Percentiles rank a stretch among this genome's conserved stretches.
These are phyloP conservation scores for Ophiocytium majus DNA, from an alignment of 352 stramenopile species.

Conservation along the genomic window DNA sequence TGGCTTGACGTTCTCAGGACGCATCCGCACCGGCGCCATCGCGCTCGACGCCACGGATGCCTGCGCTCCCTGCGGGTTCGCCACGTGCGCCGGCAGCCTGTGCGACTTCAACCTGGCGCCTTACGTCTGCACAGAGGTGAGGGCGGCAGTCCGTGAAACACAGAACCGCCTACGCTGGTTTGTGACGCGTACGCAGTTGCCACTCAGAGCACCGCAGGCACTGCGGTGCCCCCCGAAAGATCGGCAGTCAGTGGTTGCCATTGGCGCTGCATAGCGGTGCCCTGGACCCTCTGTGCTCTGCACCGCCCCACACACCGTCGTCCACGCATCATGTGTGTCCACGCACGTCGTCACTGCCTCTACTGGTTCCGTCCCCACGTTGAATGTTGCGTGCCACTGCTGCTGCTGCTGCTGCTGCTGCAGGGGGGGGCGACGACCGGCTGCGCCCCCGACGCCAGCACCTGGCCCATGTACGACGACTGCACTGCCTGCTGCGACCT, in stretches of 20 bases:
- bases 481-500: slow-evolving; percentile 4
- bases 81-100: not conserved
- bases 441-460: not conserved
- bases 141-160: not conserved
- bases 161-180: too few relatives aligned
- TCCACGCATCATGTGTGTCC: too few relatives aligned
- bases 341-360: too few relatives aligned
- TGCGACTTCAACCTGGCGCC: not conserved
- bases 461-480: slow-evolving; percentile 4
- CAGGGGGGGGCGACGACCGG: not conserved
- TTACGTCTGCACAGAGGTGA: not conserved
- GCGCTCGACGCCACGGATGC: not conserved
- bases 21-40: not conserved
- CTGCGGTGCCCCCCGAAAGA: too few relatives aligned
- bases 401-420: not conserved
- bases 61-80: slow-evolving; percentile 1
- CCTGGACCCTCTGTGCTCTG: too few relatives aligned
- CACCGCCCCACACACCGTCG: too few relatives aligned
- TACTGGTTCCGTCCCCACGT: too few relatives aligned
- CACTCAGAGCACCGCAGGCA: too few relatives aligned
- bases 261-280: not conserved
- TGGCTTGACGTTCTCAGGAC: not conserved
- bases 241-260: not conserved
- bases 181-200: too few relatives aligned
- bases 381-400: too few relatives aligned